Percentiles rank a stretch among this genome's conserved stretches.
phyloP scores from a whole-genome alignment of 2,329 filamentous ascomycete species.

The Penicillium crustosum region DNA sequence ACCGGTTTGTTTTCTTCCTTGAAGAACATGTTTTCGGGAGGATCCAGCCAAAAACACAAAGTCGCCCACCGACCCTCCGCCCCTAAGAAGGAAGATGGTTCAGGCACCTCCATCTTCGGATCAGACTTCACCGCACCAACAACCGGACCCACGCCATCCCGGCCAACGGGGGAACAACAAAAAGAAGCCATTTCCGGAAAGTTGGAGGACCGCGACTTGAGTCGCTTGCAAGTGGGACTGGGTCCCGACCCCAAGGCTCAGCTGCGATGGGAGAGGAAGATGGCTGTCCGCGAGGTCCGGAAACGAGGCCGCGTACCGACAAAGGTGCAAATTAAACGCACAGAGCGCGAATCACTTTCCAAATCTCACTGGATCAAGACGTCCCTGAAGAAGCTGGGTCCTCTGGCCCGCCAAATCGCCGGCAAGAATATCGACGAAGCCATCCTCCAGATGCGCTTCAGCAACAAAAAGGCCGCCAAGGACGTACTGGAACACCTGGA shows the following conservation, averaged over 20 bases:
- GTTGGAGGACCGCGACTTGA: constrained; percentile 45
- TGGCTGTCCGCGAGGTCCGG: constrained; percentile 74
- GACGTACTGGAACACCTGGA: constrained; percentile 79
- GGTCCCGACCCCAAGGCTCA: constrained; percentile 75
- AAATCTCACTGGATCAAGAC: constrained; percentile 77
- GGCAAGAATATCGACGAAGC: constrained; percentile 95
- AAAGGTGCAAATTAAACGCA: constrained; percentile 66
- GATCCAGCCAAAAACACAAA: constrained; percentile 30
- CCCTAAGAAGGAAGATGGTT: constrained; percentile 34
- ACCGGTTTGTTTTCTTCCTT: constrained; percentile 33
- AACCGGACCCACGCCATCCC: constrained; percentile 29
- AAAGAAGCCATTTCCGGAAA: constrained; percentile 11
- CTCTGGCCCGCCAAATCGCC: constrained; percentile 80
- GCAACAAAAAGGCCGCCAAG: constrained; percentile 84
- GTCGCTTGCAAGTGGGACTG: constrained; percentile 61
- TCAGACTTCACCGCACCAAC: constrained; percentile 32
- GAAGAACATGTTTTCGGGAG: constrained; percentile 37
- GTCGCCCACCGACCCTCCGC: constrained; percentile 29
- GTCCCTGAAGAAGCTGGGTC: constrained; percentile 85
- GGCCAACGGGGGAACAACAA: constrained; percentile 20
- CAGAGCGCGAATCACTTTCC: constrained; percentile 57
- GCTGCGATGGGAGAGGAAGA: constrained; percentile 76
- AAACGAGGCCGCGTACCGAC: constrained; percentile 66
- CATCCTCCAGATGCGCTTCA: constrained; percentile 91
- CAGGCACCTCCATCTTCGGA: constrained; percentile 45